Percentiles rank a stretch among this genome's conserved stretches.
Evolutionary conservation across 2,329 filamentous ascomycete genomes (phyloP).

Genomic region (Nannizziopsis arthrosporioides): DNA sequence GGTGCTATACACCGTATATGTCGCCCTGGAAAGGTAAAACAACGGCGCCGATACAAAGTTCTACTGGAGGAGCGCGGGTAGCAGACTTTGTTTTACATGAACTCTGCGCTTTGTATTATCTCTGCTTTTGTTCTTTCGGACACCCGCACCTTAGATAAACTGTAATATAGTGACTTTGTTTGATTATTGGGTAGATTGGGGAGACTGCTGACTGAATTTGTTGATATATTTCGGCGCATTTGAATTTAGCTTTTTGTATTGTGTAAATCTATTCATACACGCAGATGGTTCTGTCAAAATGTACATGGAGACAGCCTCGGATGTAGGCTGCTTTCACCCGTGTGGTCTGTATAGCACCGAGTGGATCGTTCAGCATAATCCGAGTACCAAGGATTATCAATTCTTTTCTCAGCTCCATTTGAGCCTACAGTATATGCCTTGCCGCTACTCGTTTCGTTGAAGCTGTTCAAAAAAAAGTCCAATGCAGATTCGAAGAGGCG

Average conservation of each 20-base stretch:
- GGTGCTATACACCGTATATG: constrained; percentile 51
- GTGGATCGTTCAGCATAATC: background rate
- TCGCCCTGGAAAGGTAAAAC: constrained; percentile 51
- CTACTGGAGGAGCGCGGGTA: constrained; percentile 47
- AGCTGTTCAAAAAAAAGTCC: background rate
- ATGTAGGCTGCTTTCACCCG: too few species aligned
- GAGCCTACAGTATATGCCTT: background rate
- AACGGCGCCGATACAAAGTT: constrained; percentile 78
- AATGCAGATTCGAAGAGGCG: background rate
- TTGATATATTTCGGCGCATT: background rate
- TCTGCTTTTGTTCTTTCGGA: background rate
- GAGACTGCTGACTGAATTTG: too few species aligned
- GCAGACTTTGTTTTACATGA: background rate
- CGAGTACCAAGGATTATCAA: too few species aligned
- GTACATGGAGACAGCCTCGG: too few species aligned
- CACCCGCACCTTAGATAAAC: too few species aligned
- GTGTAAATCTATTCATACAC: background rate
- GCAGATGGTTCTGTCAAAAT: too few species aligned
- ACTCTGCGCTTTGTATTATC: background rate
- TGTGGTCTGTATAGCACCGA: background rate
- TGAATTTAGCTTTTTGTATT: background rate
- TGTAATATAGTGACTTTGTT: too few species aligned
- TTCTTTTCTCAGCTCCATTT: too few species aligned
- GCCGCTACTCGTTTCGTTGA: background rate
- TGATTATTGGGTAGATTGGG: too few species aligned